Evolutionary conservation across 805 yeast genomes (phyloP), one percentile per base, ranked within the genome.

Genomic region (Saccharomycopsis guyanensis): DNA sequence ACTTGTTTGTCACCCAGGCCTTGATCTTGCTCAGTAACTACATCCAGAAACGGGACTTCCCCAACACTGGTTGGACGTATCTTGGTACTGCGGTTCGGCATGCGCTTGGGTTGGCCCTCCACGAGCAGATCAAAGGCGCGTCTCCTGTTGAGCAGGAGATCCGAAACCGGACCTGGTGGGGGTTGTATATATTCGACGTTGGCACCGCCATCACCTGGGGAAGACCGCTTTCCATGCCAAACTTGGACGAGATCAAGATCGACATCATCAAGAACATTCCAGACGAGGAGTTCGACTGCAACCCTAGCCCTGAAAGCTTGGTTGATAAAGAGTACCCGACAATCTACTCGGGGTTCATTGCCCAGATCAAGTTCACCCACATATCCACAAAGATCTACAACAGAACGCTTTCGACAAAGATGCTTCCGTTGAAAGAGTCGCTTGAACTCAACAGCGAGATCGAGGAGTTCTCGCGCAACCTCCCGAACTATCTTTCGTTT

Each of bases 131-230:
- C 43, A 63, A 62, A 47, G 47, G 47, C 7, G 49, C 52, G n/a
- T 65, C 64, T 34, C 68, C 72, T 15, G 46, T 72, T 22, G 71
- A 72, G 54, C 59, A 70, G 43, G 85, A 78, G 53, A 67, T 73
- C 58, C 68, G 84, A 53, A 66, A 83, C 55, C 62, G 85, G 45
- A 59, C 78, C 27, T 81, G 85, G 84, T 80, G 85, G 82, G 80
- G 82, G 1, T 53, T 82, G 7, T 78, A 75, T 53, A 71, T 75
- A 43, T 77, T 77, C 54, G 86, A 79, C 59, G 73, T 78, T 15
- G 80, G 82, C 43, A 75, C 82, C 15, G 74, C 82, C 1, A 66
- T 80, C 19, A 74, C 82, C 0, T 76, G 77, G 59, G 86, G 85
- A 12, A 63, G 87, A 53, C 86, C 87, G 1, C 68, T 76, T 3